phyloP scores from a whole-genome alignment of 2,329 filamentous ascomycete genomes.

The Colletotrichum zoysiae region DNA sequence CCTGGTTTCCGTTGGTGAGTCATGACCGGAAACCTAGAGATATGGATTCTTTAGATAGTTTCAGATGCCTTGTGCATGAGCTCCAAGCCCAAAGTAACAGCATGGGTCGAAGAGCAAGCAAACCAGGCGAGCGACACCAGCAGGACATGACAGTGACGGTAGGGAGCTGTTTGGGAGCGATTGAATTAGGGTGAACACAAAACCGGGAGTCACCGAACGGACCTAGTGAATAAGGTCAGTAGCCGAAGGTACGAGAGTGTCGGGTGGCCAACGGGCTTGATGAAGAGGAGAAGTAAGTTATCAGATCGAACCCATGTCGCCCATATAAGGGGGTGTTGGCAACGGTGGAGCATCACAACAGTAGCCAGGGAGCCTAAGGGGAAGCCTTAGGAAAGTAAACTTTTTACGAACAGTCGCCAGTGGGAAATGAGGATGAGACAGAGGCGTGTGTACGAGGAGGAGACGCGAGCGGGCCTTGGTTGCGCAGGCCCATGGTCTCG shows the following conservation, averaged over 20 bases:
- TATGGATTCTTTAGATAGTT: not conserved
- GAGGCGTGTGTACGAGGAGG: not conserved
- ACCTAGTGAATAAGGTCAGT: not conserved
- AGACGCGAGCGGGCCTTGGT: slow-evolving; percentile 11
- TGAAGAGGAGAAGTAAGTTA: slow-evolving; percentile 29
- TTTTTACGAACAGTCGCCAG: not conserved
- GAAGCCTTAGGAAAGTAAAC: not conserved
- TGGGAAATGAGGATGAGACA: slow-evolving; percentile 35
- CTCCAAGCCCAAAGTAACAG: not conserved
- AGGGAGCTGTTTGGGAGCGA: not conserved
- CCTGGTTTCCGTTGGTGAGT: not conserved
- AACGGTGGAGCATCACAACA: not conserved
- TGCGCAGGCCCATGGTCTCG: slow-evolving; percentile 17
- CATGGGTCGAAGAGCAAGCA: slow-evolving; percentile 9
- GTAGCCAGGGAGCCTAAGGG: slow-evolving; percentile 13
- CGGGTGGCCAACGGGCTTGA: slow-evolving; percentile 11
- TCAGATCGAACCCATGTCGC: slow-evolving; percentile 41
- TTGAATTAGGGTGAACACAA: slow-evolving; percentile 4
- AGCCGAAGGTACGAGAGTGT: slow-evolving; percentile 2
- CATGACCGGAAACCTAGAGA: not conserved
- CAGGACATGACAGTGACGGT: not conserved
- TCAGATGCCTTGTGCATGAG: not conserved
- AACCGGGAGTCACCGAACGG: slow-evolving; percentile 13
- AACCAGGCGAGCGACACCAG: not conserved
- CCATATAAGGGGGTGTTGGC: slow-evolving; percentile 16